These are phyloP conservation scores for Rhododendron mucronatum DNA, from an alignment of 148 eudicot genomes.

Conservation along the genomic window DNA sequence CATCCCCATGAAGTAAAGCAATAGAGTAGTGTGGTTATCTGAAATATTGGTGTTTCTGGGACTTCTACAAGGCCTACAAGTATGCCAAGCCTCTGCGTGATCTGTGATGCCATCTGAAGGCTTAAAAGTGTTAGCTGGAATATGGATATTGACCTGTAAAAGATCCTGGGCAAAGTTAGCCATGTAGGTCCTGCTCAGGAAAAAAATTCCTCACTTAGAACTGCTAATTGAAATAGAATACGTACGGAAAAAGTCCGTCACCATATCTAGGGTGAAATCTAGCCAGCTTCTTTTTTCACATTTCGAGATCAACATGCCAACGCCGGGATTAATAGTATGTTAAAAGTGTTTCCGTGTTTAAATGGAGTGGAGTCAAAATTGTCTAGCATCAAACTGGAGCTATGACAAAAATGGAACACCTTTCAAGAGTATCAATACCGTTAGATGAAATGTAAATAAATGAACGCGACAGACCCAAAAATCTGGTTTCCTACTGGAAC, in stretches of 20 bases:
- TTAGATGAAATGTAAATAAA: not conserved
- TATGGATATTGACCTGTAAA: not conserved
- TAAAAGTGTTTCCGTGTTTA: not conserved
- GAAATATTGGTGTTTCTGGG: not conserved
- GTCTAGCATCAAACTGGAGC: not conserved
- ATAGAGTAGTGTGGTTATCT: not conserved
- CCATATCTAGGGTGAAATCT: not conserved
- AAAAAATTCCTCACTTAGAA: not conserved
- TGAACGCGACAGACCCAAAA: not conserved
- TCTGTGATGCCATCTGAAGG: conserved; percentile 2
- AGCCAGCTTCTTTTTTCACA: not conserved
- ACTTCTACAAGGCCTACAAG: not conserved
- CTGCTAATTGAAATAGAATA: not conserved
- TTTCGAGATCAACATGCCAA: not conserved
- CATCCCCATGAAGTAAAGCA: not conserved
- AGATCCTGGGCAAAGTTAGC: not conserved
- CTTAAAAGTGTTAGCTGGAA: not conserved
- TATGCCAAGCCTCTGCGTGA: not conserved
- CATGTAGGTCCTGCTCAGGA: not conserved
- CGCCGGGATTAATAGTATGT: not conserved
- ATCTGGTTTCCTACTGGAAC: not conserved
- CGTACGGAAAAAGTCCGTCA: not conserved
- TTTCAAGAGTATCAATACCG: not conserved
- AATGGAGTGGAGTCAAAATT: not conserved
- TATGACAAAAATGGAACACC: not conserved